Evolutionary conservation across 768 basidiomycete genomes (phyloP).

Genomic region (Tulasnella sp.): DNA sequence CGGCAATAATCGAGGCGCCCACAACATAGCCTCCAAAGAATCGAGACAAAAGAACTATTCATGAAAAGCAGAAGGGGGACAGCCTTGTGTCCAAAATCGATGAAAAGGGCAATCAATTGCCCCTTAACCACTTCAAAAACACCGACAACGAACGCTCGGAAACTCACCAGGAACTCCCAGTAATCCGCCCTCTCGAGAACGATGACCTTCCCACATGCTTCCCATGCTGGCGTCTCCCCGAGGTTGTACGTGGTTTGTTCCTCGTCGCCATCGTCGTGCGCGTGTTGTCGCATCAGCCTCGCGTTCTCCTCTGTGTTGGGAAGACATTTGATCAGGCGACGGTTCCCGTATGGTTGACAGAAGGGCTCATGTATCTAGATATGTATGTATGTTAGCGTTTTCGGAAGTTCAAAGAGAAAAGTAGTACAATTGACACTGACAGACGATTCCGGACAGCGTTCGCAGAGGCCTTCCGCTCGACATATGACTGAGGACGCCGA

Average conservation of each 20-base stretch:
- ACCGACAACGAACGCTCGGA: neutral
- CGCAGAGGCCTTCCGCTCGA: slow-evolving; percentile 33
- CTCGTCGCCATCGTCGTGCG: slow-evolving; percentile 3
- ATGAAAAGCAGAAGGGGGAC: too few species aligned
- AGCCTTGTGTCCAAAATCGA: too few species aligned
- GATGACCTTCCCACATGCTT: slow-evolving; percentile 82
- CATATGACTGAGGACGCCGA: slow-evolving; percentile 19
- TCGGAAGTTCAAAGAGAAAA: slow-evolving; percentile 14
- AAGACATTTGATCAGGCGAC: slow-evolving; percentile 75
- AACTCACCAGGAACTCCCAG: slow-evolving; percentile 77
- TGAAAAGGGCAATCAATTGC: too few species aligned
- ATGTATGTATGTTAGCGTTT: neutral
- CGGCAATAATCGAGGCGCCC: too few species aligned
- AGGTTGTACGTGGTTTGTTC: neutral
- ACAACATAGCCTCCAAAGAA: too few species aligned
- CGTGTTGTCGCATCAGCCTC: slow-evolving; percentile 10
- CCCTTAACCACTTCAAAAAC: too few species aligned
- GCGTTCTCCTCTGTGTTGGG: slow-evolving; percentile 21
- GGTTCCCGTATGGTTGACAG: slow-evolving; percentile 93
- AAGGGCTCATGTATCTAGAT: slow-evolving; percentile 74
- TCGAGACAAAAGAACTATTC: too few species aligned
- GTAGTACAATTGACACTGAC: slow-evolving; percentile 23
- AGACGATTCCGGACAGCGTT: slow-evolving; percentile 35
- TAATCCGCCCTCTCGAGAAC: slow-evolving; percentile 73
- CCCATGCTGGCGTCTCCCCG: slow-evolving; percentile 67